Evolutionary conservation across 495 filamentous ascomycete genomes (phyloP).

Genomic region (Evansstolkia leycettana): DNA sequence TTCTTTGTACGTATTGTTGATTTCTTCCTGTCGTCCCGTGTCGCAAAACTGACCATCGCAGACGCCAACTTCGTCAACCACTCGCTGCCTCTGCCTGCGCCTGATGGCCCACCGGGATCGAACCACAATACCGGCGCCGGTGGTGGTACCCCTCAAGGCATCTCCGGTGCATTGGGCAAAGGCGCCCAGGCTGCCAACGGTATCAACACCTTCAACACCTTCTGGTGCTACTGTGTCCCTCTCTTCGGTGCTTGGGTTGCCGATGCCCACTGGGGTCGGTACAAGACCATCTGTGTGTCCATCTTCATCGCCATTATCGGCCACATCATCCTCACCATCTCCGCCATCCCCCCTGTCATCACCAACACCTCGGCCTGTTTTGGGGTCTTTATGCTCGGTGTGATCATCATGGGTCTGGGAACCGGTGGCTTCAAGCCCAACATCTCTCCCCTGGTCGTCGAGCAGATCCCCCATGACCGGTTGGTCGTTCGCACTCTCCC

Average conservation of each 20-base stretch:
- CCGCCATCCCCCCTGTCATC: slow-evolving; percentile 36
- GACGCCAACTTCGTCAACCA: slow-evolving; percentile 15
- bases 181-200: slow-evolving; percentile 11
- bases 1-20: slow-evolving; percentile 8
- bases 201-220: slow-evolving; percentile 13
- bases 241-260: slow-evolving; percentile 24
- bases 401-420: slow-evolving; percentile 29
- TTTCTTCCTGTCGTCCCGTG: too few relatives aligned
- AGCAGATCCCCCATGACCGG: slow-evolving; percentile 26
- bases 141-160: slow-evolving; percentile 7
- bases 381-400: slow-evolving; percentile 37
- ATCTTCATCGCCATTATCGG: slow-evolving; percentile 46
- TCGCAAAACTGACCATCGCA: neutral
- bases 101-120: slow-evolving; percentile 11
- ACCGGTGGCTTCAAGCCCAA: slow-evolving; percentile 40
- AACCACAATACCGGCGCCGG: slow-evolving; percentile 13
- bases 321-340: slow-evolving; percentile 49
- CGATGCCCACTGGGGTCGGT: slow-evolving; percentile 34
- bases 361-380: slow-evolving; percentile 15
- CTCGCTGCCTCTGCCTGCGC: slow-evolving; percentile 5
- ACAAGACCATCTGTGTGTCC: slow-evolving; percentile 44
- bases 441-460: slow-evolving; percentile 31
- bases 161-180: slow-evolving; percentile 13
- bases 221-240: slow-evolving; percentile 21
- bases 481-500: slow-evolving; percentile 21